These are phyloP conservation scores for Penicillium sp. DNA, from an alignment of 2,329 filamentous ascomycete genomes.

Conservation along the genomic window DNA sequence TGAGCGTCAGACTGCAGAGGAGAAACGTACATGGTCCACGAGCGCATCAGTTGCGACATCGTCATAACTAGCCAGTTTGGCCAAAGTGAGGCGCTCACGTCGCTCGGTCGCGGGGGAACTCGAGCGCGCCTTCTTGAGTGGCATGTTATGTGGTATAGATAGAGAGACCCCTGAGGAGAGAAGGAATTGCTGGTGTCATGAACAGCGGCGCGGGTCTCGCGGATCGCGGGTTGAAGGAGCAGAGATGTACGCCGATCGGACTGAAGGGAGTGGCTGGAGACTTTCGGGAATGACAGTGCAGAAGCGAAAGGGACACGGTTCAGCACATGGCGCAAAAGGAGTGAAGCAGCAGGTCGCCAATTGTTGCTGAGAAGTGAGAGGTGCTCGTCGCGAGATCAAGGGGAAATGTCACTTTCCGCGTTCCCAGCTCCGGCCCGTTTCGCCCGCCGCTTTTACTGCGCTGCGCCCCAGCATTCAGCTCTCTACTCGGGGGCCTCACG, in stretches of 20 bases:
- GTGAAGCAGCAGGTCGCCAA: neutral
- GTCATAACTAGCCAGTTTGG: slow-evolving; percentile 88
- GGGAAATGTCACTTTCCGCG: slow-evolving; percentile 9
- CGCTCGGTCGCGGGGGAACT: slow-evolving; percentile 33
- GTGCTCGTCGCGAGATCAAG: slow-evolving; percentile 8
- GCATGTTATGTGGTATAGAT: slow-evolving; percentile 27
- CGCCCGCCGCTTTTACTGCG: slow-evolving; percentile 10
- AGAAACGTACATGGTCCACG: slow-evolving; percentile 78
- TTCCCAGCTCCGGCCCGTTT: slow-evolving; percentile 9
- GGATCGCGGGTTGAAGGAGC: neutral
- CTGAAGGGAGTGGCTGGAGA: slow-evolving; percentile 3
- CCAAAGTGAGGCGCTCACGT: slow-evolving; percentile 75
- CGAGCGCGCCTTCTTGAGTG: slow-evolving; percentile 36
- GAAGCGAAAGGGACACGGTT: neutral
- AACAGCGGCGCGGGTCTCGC: slow-evolving; percentile 1
- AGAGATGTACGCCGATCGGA: slow-evolving; percentile 3
- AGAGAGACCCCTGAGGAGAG: neutral
- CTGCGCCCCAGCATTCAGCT: neutral
- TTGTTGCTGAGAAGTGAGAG: neutral
- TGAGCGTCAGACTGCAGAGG: slow-evolving; percentile 2
- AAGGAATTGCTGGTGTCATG: slow-evolving; percentile 6
- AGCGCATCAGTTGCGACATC: slow-evolving; percentile 93
- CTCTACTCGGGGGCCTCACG: neutral
- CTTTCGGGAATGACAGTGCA: neutral
- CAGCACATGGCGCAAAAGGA: neutral